Conservation (phyloP, 768 basidiomycete genomes). For the Pluteus cervinus region DNA sequence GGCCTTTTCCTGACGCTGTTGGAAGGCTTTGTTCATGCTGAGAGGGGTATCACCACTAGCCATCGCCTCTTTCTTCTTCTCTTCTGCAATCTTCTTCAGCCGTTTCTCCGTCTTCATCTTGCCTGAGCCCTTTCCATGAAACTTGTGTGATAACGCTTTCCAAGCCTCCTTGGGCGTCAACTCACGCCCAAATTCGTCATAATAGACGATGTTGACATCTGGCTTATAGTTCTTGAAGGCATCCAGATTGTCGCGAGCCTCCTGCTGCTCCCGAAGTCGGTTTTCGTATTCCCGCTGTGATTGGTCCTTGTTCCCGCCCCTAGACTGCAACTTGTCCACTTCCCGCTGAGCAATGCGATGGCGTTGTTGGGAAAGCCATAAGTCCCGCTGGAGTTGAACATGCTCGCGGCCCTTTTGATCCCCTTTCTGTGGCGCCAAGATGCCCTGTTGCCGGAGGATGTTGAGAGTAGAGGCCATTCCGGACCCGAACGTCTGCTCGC, state of each 20-base stretch:
- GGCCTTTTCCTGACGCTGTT: slow-evolving; percentile 86
- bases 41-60: slow-evolving; percentile 91
- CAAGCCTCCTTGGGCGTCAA: slow-evolving; percentile 95
- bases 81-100: slow-evolving; percentile 95
- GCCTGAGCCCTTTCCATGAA: slow-evolving; percentile 97
- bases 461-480: slow-evolving; percentile 88
- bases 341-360: slow-evolving; percentile 73
- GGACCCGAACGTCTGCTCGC: slow-evolving; percentile 72
- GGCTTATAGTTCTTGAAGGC: slow-evolving; percentile 94
- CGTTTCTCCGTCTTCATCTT: slow-evolving; percentile 97
- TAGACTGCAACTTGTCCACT: slow-evolving; percentile 65
- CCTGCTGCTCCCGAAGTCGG: slow-evolving; percentile 83
- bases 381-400: slow-evolving; percentile 76
- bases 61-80: slow-evolving; percentile 93
- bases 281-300: slow-evolving; percentile 94
- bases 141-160: slow-evolving; percentile 96
- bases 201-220: slow-evolving; percentile 92
- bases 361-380: slow-evolving; percentile 88
- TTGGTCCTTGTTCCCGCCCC: slow-evolving; percentile 86
- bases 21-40: slow-evolving; percentile 93
- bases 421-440: slow-evolving; percentile 56
- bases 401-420: slow-evolving; percentile 75
- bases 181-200: slow-evolving; percentile 89
- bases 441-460: slow-evolving; percentile 89
- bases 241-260: slow-evolving; percentile 76